Percentiles rank a stretch among this genome's conserved stretches.
Conservation (phyloP, 495 filamentous ascomycete species). For the Penicillium cataractarum region DNA sequence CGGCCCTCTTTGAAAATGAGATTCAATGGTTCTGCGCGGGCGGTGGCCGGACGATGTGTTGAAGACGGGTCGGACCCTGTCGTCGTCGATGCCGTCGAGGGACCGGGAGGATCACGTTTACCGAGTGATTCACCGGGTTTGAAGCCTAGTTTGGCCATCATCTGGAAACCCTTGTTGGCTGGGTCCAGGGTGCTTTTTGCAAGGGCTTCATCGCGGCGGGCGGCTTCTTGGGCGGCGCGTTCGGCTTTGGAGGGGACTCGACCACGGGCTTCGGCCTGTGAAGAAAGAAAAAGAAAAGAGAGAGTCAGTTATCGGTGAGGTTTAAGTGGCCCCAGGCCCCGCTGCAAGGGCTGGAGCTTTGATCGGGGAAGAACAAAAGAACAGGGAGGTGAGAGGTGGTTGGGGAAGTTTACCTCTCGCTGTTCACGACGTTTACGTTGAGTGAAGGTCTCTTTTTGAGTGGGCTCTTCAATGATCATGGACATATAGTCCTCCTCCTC, state of each 20-base stretch:
- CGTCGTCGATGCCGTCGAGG: not conserved
- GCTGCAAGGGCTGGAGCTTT: no score
- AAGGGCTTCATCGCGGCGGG: constrained; percentile 74
- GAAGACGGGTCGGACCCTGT: constrained; percentile 5
- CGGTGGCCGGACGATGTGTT: constrained; percentile 21
- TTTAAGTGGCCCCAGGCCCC: no score
- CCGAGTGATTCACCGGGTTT: constrained; percentile 72
- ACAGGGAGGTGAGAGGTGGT: not conserved
- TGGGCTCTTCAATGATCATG: constrained; percentile 61
- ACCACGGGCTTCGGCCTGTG: constrained; percentile 49
- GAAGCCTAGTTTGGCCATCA: constrained; percentile 98
- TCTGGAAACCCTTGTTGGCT: constrained; percentile 79
- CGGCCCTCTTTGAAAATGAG: constrained; percentile 76
- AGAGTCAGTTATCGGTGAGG: not conserved
- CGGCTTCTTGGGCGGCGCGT: constrained; percentile 67
- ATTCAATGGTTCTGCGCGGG: constrained; percentile 65
- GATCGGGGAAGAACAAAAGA: not conserved
- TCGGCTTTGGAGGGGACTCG: constrained; percentile 75
- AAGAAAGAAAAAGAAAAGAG: not conserved
- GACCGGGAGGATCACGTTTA: constrained; percentile 35
- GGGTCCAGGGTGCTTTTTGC: constrained; percentile 67
- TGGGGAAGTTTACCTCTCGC: constrained; percentile 49
- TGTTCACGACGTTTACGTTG: constrained; percentile 58
- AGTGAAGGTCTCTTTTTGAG: constrained; percentile 58
- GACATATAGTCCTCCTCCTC: constrained; percentile 70